Conservation (phyloP, 805 yeast species). For the Candida insectorum region DNA sequence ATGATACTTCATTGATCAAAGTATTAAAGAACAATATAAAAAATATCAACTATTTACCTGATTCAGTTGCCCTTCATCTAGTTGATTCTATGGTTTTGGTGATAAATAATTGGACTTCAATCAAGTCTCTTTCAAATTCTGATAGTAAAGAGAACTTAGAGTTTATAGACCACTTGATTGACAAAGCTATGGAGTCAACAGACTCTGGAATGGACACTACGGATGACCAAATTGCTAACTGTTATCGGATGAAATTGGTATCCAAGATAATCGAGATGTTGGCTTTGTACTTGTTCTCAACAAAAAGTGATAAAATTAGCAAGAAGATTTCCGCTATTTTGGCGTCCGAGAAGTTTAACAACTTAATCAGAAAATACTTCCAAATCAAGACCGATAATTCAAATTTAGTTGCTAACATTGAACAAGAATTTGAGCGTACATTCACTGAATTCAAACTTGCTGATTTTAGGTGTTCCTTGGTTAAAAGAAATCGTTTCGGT, state of each 20-base stretch:
- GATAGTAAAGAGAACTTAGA: constrained; percentile 36
- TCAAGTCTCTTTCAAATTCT: constrained; percentile 21
- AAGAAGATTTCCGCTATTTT: constrained; percentile 43
- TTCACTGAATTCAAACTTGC: constrained; percentile 47
- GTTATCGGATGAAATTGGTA: constrained; percentile 55
- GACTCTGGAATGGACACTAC: constrained; percentile 5
- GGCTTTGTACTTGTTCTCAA: constrained; percentile 66
- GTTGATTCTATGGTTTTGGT: constrained; percentile 73
- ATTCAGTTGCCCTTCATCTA: constrained; percentile 60
- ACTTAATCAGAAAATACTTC: constrained; percentile 28
- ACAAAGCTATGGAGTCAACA: constrained; percentile 21
- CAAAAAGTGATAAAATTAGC: constrained; percentile 40
- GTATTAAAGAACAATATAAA: constrained; percentile 55
- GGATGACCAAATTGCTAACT: constrained; percentile 19
- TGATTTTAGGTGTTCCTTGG: constrained; percentile 50
- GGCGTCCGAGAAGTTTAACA: constrained; percentile 32
- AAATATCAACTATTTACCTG: constrained; percentile 53
- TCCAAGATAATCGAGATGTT: constrained; percentile 74
- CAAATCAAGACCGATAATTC: constrained; percentile 45
- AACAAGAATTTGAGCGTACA: constrained; percentile 41
- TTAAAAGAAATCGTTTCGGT: constrained; percentile 49
- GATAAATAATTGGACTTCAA: constrained; percentile 61
- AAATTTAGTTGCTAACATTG: constrained; percentile 43
- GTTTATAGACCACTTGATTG: constrained; percentile 43
- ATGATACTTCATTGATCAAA: constrained; percentile 43